These are phyloP conservation scores for Herpetospermum pedunculosum DNA, from an alignment of 306 rosid genomes.

Conservation along the genomic window DNA sequence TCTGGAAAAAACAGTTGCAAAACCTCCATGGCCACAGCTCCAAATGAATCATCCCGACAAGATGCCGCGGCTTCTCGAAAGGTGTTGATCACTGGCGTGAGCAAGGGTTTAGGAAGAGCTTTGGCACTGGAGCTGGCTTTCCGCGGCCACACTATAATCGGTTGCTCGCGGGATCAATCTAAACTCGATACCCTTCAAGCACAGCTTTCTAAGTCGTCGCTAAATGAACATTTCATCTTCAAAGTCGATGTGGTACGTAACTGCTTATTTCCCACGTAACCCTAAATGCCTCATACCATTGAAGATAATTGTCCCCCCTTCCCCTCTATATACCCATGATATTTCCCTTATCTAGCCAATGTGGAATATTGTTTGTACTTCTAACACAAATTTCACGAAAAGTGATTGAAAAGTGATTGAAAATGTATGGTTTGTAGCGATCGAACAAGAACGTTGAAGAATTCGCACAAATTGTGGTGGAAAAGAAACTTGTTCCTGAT, in stretches of 20 bases:
- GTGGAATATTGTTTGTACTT: no score
- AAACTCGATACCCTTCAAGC: conserved; percentile 39
- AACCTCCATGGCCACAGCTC: not conserved
- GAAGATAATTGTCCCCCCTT: no score
- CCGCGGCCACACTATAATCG: conserved; percentile 58
- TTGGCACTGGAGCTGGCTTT: conserved; percentile 58
- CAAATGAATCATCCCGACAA: not conserved
- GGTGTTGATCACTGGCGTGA: conserved; percentile 66
- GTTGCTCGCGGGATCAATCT: conserved; percentile 66
- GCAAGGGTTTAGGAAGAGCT: conserved; percentile 66
- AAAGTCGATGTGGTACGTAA: conserved; percentile 36
- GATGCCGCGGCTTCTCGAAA: not conserved
- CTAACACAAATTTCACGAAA: no score
- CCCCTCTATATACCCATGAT: no score
- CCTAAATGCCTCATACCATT: no score
- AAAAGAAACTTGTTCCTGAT: conserved; percentile 44
- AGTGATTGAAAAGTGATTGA: not conserved
- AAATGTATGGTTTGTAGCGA: conserved; percentile 16
- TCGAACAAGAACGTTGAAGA: conserved; percentile 41
- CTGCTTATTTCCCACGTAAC: not conserved
- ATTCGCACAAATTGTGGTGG: conserved; percentile 33
- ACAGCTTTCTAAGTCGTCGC: conserved; percentile 22
- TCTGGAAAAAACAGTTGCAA: no score
- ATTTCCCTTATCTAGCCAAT: no score
- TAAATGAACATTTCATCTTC: conserved; percentile 34